phyloP scores from a whole-genome alignment of 495 filamentous ascomycete genomes.

The Articulospora tetracladia region DNA sequence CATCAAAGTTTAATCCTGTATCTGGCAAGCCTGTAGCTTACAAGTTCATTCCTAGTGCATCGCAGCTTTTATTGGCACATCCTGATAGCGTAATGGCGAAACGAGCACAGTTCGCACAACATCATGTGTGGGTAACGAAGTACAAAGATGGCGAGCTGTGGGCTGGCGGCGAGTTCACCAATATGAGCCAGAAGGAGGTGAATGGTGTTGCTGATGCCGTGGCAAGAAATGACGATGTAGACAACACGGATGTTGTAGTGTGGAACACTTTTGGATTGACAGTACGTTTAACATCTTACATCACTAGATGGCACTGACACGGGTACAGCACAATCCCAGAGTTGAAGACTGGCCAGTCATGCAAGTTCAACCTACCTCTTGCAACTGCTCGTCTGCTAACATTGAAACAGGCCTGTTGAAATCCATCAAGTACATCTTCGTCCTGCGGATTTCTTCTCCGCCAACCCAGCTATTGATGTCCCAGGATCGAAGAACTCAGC shows the following conservation, averaged over 20 bases:
- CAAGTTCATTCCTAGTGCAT: constrained; percentile 68
- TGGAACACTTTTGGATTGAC: constrained; percentile 59
- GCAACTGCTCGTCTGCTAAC: not conserved
- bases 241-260: constrained; percentile 50
- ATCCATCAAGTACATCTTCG: constrained; percentile 56
- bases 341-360: constrained; percentile 64
- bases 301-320: not conserved
- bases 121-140: constrained; percentile 75
- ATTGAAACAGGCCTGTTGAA: constrained; percentile 51
- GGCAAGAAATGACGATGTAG: constrained; percentile 41
- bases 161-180: constrained; percentile 80
- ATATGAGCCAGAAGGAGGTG: constrained; percentile 65
- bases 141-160: constrained; percentile 77
- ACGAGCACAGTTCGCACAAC: constrained; percentile 78
- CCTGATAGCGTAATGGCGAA: constrained; percentile 61
- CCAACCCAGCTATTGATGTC: constrained; percentile 72
- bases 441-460: constrained; percentile 70
- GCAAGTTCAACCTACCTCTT: constrained; percentile 22
- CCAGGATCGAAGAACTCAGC: constrained; percentile 51
- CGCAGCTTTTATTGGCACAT: constrained; percentile 75
- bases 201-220: constrained; percentile 53
- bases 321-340: constrained; percentile 46
- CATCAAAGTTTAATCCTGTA: constrained; percentile 57
- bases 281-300: constrained; percentile 10
- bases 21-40: constrained; percentile 75